Evolutionary conservation across 345 rosid genomes (phyloP).

Genomic region (Iberis pinnata): DNA sequence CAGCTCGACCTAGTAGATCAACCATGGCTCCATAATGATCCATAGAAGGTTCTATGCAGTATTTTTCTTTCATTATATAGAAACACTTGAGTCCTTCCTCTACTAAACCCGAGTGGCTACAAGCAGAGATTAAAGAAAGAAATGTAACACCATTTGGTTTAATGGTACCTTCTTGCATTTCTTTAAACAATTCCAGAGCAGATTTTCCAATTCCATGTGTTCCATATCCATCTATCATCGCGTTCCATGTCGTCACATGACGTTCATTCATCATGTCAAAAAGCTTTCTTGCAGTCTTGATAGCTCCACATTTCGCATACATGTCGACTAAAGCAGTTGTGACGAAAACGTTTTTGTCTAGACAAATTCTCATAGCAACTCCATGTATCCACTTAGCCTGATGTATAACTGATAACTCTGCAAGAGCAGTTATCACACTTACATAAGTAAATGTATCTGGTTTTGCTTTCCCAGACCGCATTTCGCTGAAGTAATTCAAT

Average conservation of each 20-base stretch:
- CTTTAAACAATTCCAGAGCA: conserved; percentile 50
- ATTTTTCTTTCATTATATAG: conserved; percentile 49
- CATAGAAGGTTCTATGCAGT: conserved; percentile 54
- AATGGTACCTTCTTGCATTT: conserved; percentile 44
- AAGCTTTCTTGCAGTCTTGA: conserved; percentile 50
- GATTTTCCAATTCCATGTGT: conserved; percentile 65
- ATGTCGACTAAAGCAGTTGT: conserved; percentile 71
- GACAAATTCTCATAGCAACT: conserved; percentile 40
- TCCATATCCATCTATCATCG: conserved; percentile 78
- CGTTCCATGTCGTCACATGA: conserved; percentile 80
- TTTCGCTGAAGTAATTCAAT: conserved; percentile 48
- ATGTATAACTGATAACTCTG: conserved; percentile 56
- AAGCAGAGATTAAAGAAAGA: conserved; percentile 68
- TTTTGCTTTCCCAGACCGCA: conserved; percentile 35
- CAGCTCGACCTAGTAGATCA: conserved; percentile 85
- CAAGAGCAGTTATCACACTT: conserved; percentile 69
- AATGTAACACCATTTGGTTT: conserved; percentile 73
- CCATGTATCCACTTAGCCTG: conserved; percentile 79
- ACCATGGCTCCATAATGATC: conserved; percentile 85
- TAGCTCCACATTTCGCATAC: conserved; percentile 82
- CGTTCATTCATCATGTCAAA: conserved; percentile 55
- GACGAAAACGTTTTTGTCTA: conserved; percentile 49
- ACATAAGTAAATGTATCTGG: conserved; percentile 74
- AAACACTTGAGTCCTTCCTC: conserved; percentile 55
- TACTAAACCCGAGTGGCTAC: conserved; percentile 86